phyloP scores from a whole-genome alignment of 1,139 yeast genomes.

The Nakaseomyces bracarensis region DNA sequence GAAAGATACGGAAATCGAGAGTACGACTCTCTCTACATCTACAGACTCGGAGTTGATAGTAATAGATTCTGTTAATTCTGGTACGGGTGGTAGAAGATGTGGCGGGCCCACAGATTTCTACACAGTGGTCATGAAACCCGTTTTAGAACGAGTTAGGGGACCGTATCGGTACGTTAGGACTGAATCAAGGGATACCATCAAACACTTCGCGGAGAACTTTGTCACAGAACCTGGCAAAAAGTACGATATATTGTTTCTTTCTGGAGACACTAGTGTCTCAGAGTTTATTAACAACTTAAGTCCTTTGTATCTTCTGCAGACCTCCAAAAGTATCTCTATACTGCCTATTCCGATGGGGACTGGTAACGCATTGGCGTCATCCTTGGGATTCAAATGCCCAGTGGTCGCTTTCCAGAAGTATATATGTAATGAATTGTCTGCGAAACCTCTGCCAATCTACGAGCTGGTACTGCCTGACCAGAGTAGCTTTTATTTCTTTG shows the following conservation, averaged over 20 bases:
- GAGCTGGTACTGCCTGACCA: slow-evolving; percentile 46
- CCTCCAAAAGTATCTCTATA: slow-evolving; percentile 30
- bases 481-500: slow-evolving; percentile 41
- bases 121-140: slow-evolving; percentile 38
- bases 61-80: slow-evolving; percentile 53
- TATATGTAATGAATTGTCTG: slow-evolving; percentile 36
- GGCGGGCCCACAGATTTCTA: slow-evolving; percentile 36
- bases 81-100: slow-evolving; percentile 53
- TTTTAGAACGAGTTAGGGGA: slow-evolving; percentile 34
- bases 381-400: slow-evolving; percentile 44
- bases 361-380: slow-evolving; percentile 71
- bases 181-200: slow-evolving; percentile 31
- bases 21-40: too few relatives aligned
- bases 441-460: slow-evolving; percentile 47
- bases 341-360: slow-evolving; percentile 72
- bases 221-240: slow-evolving; percentile 13
- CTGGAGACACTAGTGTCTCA: slow-evolving; percentile 80
- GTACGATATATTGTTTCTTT: slow-evolving; percentile 50
- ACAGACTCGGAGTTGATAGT: slow-evolving; percentile 17
- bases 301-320: slow-evolving; percentile 9
- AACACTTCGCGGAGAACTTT: slow-evolving; percentile 33
- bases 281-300: slow-evolving; percentile 60
- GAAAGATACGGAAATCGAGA: background rate
- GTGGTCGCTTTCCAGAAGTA: slow-evolving; percentile 40
- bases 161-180: slow-evolving; percentile 39